These are phyloP conservation scores for Paxillus involutus DNA, from an alignment of 768 basidiomycete species.

Conservation along the genomic window DNA sequence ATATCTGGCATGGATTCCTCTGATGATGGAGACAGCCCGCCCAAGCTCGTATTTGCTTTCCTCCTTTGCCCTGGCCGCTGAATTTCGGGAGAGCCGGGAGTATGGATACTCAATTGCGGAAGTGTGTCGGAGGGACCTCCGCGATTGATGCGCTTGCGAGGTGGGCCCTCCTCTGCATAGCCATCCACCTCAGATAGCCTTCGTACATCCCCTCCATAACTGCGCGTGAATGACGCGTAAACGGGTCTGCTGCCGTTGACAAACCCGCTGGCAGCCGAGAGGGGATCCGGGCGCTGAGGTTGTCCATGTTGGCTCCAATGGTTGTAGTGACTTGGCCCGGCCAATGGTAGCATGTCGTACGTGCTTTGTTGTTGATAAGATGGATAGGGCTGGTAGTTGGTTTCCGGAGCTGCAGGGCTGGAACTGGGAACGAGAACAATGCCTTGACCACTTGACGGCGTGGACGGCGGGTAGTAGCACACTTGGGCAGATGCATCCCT, in stretches of 20 bases:
- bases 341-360: constrained; percentile 45
- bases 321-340: constrained; percentile 37
- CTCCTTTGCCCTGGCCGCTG: constrained; percentile 52
- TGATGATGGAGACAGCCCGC: constrained; percentile 57
- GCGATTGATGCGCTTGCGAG: constrained; percentile 68
- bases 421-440: constrained; percentile 76
- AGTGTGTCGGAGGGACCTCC: constrained; percentile 42
- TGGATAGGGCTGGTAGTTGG: constrained; percentile 38
- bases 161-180: constrained; percentile 55
- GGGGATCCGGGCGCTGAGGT: constrained; percentile 45
- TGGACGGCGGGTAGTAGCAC: constrained; percentile 53
- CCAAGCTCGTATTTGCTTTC: constrained; percentile 34
- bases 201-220: constrained; percentile 34
- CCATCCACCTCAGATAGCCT: constrained; percentile 39
- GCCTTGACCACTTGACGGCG: constrained; percentile 44
- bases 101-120: constrained; percentile 12
- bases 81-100: constrained; percentile 60
- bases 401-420: constrained; percentile 54
- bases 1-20: constrained; percentile 66
- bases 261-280: constrained; percentile 62
- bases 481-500: constrained; percentile 72
- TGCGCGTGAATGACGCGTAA: constrained; percentile 58
- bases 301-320: constrained; percentile 37
- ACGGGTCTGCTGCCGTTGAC: constrained; percentile 38
- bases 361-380: constrained; percentile 35